Evolutionary conservation across 2,329 filamentous ascomycete genomes (phyloP).

Genomic region (Colletotrichum higginsianum): DNA sequence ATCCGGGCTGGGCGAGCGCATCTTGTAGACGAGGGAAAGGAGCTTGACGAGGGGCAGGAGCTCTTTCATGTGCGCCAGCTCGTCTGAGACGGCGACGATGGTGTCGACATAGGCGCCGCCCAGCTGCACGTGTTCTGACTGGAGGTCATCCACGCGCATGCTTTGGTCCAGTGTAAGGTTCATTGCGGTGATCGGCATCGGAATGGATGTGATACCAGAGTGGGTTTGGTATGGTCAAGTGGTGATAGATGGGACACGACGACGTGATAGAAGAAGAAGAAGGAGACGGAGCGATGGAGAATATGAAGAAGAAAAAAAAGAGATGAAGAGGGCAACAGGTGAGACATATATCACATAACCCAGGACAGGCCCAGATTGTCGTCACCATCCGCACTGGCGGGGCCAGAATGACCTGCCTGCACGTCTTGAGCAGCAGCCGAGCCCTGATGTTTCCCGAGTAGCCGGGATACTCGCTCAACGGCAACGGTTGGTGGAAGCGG

Average conservation of each 20-base stretch:
- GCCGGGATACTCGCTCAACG: constrained; percentile 17
- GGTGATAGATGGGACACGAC: no score
- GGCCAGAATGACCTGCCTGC: constrained; percentile 18
- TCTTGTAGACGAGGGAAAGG: constrained; percentile 52
- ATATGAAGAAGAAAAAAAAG: no score
- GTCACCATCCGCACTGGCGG: constrained; percentile 25
- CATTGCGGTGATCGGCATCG: constrained; percentile 3
- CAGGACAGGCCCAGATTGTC: constrained; percentile 14
- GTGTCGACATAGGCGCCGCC: constrained; percentile 47
- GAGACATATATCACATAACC: constrained; percentile 15
- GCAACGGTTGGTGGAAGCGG: constrained; percentile 14
- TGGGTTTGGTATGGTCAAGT: neutral
- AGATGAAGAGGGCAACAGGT: neutral
- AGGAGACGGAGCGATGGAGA: neutral
- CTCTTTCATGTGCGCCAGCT: constrained; percentile 50
- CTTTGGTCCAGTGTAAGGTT: constrained; percentile 25
- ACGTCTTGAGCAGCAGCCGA: constrained; percentile 11
- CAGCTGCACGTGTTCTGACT: constrained; percentile 29
- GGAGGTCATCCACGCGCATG: constrained; percentile 29
- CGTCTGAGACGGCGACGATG: constrained; percentile 50
- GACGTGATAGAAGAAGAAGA: neutral
- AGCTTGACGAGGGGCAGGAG: constrained; percentile 53
- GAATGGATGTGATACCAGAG: no score
- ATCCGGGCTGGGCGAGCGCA: constrained; percentile 46
- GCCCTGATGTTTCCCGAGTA: constrained; percentile 16